Conservation (phyloP, 352 stramenopile genomes). For the Phytophthora pini region DNA sequence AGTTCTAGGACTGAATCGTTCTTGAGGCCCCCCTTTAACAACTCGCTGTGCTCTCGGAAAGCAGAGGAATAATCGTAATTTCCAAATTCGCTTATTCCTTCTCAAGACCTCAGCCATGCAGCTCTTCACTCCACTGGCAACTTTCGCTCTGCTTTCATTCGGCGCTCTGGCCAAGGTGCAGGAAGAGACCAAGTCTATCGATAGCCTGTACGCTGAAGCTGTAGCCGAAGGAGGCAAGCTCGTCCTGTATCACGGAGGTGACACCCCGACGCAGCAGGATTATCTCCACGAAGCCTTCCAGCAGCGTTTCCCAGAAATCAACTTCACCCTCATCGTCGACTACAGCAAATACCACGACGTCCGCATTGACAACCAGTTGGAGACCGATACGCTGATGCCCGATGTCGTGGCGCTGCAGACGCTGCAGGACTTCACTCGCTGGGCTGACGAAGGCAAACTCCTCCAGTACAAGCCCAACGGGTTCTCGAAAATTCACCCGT, state of each 20-base stretch:
- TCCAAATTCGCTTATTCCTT: slow-evolving; percentile 15
- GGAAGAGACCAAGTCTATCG: slow-evolving; percentile 53
- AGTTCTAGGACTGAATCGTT: too few species aligned
- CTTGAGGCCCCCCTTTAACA: neutral
- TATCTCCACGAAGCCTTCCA: slow-evolving; percentile 26
- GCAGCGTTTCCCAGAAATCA: slow-evolving; percentile 52
- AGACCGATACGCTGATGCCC: slow-evolving; percentile 46
- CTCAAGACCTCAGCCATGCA: slow-evolving; percentile 24
- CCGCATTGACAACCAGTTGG: slow-evolving; percentile 67
- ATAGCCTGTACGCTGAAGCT: slow-evolving; percentile 48
- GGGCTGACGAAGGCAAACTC: slow-evolving; percentile 43
- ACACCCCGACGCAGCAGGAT: slow-evolving; percentile 42
- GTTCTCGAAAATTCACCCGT: slow-evolving; percentile 57
- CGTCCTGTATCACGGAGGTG: slow-evolving; percentile 49
- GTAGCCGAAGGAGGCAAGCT: slow-evolving; percentile 57
- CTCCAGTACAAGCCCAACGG: slow-evolving; percentile 53
- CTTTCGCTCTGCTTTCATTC: slow-evolving; percentile 10
- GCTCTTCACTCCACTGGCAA: slow-evolving; percentile 10
- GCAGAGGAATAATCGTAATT: slow-evolving; percentile 9
- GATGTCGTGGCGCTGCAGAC: slow-evolving; percentile 56
- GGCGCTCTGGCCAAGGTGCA: slow-evolving; percentile 3
- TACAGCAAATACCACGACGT: slow-evolving; percentile 67
- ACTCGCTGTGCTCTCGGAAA: neutral
- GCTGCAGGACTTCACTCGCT: slow-evolving; percentile 55
- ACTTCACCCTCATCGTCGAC: slow-evolving; percentile 67